phyloP scores from a whole-genome alignment of 345 rosid species.

The Iberis pinnata region DNA sequence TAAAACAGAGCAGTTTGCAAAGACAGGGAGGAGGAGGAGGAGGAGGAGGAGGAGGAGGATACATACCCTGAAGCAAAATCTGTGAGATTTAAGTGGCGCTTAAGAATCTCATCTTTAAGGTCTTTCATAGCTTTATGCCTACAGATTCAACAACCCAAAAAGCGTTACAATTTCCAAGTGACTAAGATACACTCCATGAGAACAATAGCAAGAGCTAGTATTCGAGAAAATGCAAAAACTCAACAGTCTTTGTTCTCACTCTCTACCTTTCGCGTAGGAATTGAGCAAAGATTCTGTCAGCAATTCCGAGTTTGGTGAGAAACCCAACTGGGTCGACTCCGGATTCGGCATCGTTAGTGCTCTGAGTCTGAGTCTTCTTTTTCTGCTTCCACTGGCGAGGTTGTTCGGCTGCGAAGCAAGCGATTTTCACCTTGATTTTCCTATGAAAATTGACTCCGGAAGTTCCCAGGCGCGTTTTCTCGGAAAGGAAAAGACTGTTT shows the following conservation, averaged over 20 bases:
- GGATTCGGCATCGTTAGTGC: slow-evolving; percentile 17
- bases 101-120: slow-evolving; percentile 68
- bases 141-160: slow-evolving; percentile 22
- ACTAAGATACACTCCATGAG: too few species aligned
- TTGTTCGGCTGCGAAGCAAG: slow-evolving; percentile 27
- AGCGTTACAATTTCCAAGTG: neutral
- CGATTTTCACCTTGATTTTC: slow-evolving; percentile 24
- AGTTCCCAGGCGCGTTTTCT: slow-evolving; percentile 6
- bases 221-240: neutral
- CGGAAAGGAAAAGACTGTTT: too few species aligned
- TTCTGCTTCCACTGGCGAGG: slow-evolving; percentile 26
- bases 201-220: too few species aligned
- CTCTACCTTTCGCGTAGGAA: slow-evolving; percentile 87
- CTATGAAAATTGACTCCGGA: slow-evolving; percentile 26
- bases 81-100: slow-evolving; percentile 56
- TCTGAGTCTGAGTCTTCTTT: slow-evolving; percentile 28
- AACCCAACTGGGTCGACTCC: slow-evolving; percentile 36
- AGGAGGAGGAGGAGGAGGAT: too few species aligned
- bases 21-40: too few species aligned
- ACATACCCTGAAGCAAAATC: slow-evolving; percentile 81
- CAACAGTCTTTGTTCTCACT: neutral
- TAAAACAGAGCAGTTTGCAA: neutral
- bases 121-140: slow-evolving; percentile 86
- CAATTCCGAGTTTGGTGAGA: slow-evolving; percentile 55
- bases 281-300: slow-evolving; percentile 73